phyloP scores from a whole-genome alignment of 495 filamentous ascomycete genomes.

The Aspergillus ostianus region DNA sequence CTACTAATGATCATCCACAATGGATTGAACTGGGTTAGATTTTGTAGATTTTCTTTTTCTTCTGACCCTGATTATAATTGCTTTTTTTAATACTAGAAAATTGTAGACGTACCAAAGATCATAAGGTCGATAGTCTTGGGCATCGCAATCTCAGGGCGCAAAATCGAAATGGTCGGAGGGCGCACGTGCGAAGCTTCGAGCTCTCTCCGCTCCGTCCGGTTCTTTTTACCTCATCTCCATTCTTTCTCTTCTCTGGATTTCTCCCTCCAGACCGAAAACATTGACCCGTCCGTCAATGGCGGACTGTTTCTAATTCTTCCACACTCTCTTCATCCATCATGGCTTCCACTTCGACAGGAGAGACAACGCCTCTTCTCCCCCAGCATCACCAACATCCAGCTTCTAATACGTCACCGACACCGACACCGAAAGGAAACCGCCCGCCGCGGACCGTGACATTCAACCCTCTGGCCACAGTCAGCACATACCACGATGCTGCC shows the following conservation, averaged over 20 bases:
- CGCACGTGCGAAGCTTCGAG: constrained; percentile 35
- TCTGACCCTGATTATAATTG: neutral
- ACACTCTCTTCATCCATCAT: constrained; percentile 22
- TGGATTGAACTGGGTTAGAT: neutral
- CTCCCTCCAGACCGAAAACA: neutral
- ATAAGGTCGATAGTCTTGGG: too few species aligned
- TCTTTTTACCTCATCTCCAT: constrained; percentile 9
- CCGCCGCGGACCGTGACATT: constrained; percentile 65
- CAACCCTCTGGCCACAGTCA: constrained; percentile 63
- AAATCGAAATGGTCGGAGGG: neutral
- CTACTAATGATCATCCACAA: neutral
- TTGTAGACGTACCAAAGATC: too few species aligned
- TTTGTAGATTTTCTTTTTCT: constrained; percentile 1
- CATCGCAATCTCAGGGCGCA: too few species aligned
- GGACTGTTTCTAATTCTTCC: constrained; percentile 11
- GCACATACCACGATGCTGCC: constrained; percentile 49
- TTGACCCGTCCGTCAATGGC: constrained; percentile 19
- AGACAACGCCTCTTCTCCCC: constrained; percentile 49
- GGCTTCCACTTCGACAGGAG: constrained; percentile 42
- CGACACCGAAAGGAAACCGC: constrained; percentile 32
- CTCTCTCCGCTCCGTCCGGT: constrained; percentile 16
- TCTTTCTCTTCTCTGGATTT: neutral
- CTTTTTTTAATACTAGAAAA: neutral
- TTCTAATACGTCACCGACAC: constrained; percentile 42
- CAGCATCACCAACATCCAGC: constrained; percentile 34